Percentiles rank a stretch among this genome's conserved stretches.
These are phyloP conservation scores for Chytriomyces confervae DNA, from an alignment of 192 early-diverging fungal genomes.

Conservation along the genomic window DNA sequence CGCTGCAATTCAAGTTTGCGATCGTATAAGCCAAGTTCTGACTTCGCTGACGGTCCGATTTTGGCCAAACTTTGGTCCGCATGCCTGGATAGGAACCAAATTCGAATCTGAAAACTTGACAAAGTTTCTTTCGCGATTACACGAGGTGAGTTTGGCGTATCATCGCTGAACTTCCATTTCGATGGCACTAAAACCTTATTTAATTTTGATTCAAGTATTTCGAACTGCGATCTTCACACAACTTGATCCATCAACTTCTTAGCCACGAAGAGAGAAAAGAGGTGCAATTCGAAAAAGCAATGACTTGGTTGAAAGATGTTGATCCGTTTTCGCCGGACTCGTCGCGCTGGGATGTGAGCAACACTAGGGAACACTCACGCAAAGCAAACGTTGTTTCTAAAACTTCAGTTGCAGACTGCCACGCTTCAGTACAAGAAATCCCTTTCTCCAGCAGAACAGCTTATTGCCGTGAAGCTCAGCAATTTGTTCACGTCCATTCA, in stretches of 20 bases:
- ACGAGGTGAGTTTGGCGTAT: constrained; percentile 46
- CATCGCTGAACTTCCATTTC: constrained; percentile 22
- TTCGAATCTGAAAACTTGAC: constrained; percentile 32
- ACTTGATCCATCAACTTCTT: constrained; percentile 28
- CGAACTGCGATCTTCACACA: constrained; percentile 42
- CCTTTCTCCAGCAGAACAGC: constrained; percentile 36
- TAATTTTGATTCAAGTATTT: constrained; percentile 42
- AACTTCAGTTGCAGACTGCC: constrained; percentile 28
- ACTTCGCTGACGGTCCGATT: constrained; percentile 49
- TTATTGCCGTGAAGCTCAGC: constrained; percentile 43
- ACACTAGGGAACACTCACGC: background rate
- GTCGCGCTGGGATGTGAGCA: constrained; percentile 47
- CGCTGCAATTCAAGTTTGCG: constrained; percentile 31
- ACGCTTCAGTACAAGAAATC: constrained; percentile 38
- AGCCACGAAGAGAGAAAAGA: constrained; percentile 25
- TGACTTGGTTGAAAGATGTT: constrained; percentile 2
- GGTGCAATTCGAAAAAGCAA: constrained; percentile 36
- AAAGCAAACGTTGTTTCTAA: constrained; percentile 9
- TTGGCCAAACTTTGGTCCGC: constrained; percentile 53
- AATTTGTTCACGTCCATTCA: constrained; percentile 45
- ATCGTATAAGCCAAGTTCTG: constrained; percentile 26
- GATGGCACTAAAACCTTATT: constrained; percentile 34
- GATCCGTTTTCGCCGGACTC: background rate
- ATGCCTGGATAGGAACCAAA: constrained; percentile 51
- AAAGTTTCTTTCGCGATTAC: constrained; percentile 34